These are phyloP conservation scores for Exophiala sp. DNA, from an alignment of 2,329 filamentous ascomycete genomes.

Conservation along the genomic window DNA sequence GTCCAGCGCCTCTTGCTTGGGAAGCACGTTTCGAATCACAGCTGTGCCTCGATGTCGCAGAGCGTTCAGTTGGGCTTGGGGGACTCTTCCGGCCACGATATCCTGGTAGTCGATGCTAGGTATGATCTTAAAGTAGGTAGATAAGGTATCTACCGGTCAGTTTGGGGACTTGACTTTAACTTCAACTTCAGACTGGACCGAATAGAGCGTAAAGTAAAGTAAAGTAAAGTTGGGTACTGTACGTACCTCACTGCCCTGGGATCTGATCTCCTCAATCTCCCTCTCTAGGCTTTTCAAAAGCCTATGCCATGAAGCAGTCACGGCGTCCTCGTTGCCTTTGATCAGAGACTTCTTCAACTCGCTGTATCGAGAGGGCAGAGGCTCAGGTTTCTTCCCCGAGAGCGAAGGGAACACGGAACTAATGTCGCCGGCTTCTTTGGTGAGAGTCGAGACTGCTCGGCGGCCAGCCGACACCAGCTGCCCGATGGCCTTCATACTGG, in stretches of 20 bases:
- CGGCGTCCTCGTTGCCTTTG: constrained; percentile 36
- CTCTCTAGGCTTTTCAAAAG: constrained; percentile 37
- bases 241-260: constrained; percentile 38
- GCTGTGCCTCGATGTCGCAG: constrained; percentile 57
- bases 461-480: constrained; percentile 3
- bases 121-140: no score
- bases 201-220: no score
- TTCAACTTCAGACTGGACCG: no score
- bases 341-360: constrained; percentile 39
- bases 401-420: constrained; percentile 46
- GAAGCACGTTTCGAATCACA: constrained; percentile 61
- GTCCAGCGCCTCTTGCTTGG: constrained; percentile 55
- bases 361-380: constrained; percentile 39
- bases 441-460: constrained; percentile 32
- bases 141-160: no score
- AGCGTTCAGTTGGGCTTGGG: constrained; percentile 40
- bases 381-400: constrained; percentile 39
- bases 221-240: no score
- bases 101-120: constrained; percentile 41
- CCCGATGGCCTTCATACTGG: constrained; percentile 15
- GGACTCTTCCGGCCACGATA: constrained; percentile 35
- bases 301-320: constrained; percentile 40
- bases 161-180: no score
- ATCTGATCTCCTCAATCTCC: constrained; percentile 39
- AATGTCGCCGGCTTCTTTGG: constrained; percentile 44